Base-by-base conservation (phyloP, 179 eudicot species). In the Patellifolia procumbens region DNA sequence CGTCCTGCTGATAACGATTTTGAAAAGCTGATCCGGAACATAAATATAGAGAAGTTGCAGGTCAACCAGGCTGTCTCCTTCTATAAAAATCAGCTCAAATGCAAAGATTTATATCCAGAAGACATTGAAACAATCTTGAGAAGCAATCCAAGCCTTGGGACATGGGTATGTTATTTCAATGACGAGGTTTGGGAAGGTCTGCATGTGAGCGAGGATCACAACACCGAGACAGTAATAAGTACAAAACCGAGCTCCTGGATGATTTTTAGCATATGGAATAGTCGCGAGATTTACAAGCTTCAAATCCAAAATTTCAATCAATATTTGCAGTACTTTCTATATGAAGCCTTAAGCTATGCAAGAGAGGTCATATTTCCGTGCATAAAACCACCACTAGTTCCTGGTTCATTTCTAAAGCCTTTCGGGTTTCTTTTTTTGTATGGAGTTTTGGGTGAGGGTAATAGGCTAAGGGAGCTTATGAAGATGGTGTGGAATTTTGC, bases 211-310 rank as follows among this genome's bases (percentile, higher is more conserved):
- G 35, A 48, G 15, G 74, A 32, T 51, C 43, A 31, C 7, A 49
- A 19, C 43, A 22, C 58, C 7, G 61, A 70, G 6, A 70, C 46
- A 2, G 6, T 37, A 37, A 37, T 37, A 2, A 37, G 42, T 19
- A 70, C 60, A 70, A 53, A 32, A 53, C 62, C 29, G 43, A 51
- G 45, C 8, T 52, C 62, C 16, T 70, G 74, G 74, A 53, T 52
- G 1, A 7, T 70, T 31, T 70, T 70, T 19, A 70, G 74, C 74
- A 8, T 70, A 19, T 70, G 74, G 74, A 70, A 70, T 51, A 52
- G 48, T 12, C 8, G 74, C 2, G 74, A 71, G 61, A 46, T 53
- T 52, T 71, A 34, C 74, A 70, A 70, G 60, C 60, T 70, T 49
- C 73, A 69, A 69, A 34, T 48, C 29, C 73, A 26, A 15, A 69